These are phyloP conservation scores for Trichocladium antarcticum DNA, from an alignment of 495 filamentous ascomycete genomes.

Conservation along the genomic window DNA sequence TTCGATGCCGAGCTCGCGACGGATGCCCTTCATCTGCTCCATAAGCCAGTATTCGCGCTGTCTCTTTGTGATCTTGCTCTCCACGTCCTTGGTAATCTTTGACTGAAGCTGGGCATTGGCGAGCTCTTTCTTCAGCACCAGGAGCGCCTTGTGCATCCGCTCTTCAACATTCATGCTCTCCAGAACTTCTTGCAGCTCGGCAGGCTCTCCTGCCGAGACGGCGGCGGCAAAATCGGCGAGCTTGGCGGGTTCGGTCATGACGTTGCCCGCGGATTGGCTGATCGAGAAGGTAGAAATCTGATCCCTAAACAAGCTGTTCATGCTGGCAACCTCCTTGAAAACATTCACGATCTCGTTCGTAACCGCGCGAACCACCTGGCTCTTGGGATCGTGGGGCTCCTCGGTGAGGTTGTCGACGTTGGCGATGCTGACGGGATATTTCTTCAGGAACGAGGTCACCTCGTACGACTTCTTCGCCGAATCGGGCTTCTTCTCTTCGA, in stretches of 20 bases:
- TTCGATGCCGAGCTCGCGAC: slow-evolving; percentile 87
- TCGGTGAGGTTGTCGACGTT: slow-evolving; percentile 89
- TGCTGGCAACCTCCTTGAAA: slow-evolving; percentile 86
- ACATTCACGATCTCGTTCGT: slow-evolving; percentile 97
- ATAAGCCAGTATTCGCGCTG: slow-evolving; percentile 98
- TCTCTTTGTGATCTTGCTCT: slow-evolving; percentile 93
- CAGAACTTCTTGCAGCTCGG: slow-evolving; percentile 90
- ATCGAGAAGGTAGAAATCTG: slow-evolving; percentile 96
- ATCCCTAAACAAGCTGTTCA: slow-evolving; percentile 93
- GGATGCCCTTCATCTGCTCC: slow-evolving; percentile 99
- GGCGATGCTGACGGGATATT: slow-evolving; percentile 83
- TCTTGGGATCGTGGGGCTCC: slow-evolving; percentile 81
- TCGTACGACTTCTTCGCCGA: slow-evolving; percentile 54
- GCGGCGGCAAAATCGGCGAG: slow-evolving; percentile 95
- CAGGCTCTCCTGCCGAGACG: slow-evolving; percentile 77
- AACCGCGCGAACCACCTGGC: slow-evolving; percentile 71
- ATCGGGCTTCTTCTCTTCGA: slow-evolving; percentile 35
- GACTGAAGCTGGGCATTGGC: slow-evolving; percentile 96
- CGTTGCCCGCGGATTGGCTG: slow-evolving; percentile 85
- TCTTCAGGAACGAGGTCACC: slow-evolving; percentile 79
- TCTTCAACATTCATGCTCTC: slow-evolving; percentile 80
- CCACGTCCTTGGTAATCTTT: slow-evolving; percentile 97
- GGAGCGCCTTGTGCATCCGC: slow-evolving; percentile 75
- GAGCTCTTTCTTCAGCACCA: slow-evolving; percentile 91
- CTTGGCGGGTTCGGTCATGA: slow-evolving; percentile 87